Base-by-base conservation (phyloP, 495 filamentous ascomycete genomes). In the Elasticomyces elasticus region DNA sequence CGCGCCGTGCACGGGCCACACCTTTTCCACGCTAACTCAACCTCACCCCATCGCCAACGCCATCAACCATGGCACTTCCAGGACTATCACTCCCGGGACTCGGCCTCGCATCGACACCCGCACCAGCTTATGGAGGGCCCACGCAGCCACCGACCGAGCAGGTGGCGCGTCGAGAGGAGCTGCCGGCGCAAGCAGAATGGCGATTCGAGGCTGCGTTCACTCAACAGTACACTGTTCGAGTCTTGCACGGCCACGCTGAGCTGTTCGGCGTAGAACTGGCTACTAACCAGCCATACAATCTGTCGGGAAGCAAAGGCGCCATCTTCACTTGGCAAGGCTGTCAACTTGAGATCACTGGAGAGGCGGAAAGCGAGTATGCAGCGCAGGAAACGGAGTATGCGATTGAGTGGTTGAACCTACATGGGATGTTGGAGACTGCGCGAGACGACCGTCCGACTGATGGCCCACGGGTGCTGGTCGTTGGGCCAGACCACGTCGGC, bases 241-340 rank as follows among this genome's bases (percentile, higher is more conserved):
- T 99, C 20, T 68, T 86, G 35, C 77, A 76, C 33, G 92, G 92
- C 59, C 88, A 82, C 12, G 94, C 94, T 37, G 92, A 99, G 74
- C 79, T 94, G 63, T 95, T 97, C 71, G 94, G 94, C 65, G 92
- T 89, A 45, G 90, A 97, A 70, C 85, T 99, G 51, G 88, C 89
- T 12, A 76, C 79, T 12, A 85, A 82, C 53, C 81, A 84, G 51
- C 74, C 76, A 1, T 97, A 97, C 75, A 83, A 79, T 37, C 94
- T 99, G 69, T 75, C 76, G 27, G 86, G 87, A 19, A 82, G 79
- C 31, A 94, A 94, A 69, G 83, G 85, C 30, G 87, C 89, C 23
- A 84, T 99, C 56, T 90, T 82, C 69, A 94, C 89, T 38, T 94
- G 85, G 82, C 79, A 90, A 66, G 94, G 94, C 54, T 95, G 89